Evolutionary conservation across 441 rosid species (phyloP).

Genomic region (Corymbia calophylla): DNA sequence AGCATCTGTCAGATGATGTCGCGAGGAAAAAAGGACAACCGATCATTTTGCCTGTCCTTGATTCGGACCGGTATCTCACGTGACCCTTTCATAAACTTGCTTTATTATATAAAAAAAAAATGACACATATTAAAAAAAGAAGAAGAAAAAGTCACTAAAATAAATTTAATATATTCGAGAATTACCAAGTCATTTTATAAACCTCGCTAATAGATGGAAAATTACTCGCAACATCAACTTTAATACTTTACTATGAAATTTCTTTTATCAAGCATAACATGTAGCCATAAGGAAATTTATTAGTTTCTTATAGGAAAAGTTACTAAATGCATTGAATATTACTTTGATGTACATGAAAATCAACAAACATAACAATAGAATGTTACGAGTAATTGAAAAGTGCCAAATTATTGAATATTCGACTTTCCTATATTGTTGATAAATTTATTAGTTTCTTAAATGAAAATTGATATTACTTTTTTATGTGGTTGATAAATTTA

Average conservation of each 20-base stretch:
- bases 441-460: too few species aligned
- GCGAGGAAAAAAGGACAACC: not conserved
- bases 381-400: not conserved
- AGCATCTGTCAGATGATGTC: too few species aligned
- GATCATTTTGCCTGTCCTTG: not conserved
- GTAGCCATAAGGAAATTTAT: not conserved
- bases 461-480: not conserved
- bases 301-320: not conserved
- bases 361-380: accelerated
- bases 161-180: not conserved
- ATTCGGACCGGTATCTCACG: not conserved
- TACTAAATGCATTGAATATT: not conserved
- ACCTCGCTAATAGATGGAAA: not conserved
- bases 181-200: not conserved
- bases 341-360: not conserved
- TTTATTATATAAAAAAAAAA: not conserved
- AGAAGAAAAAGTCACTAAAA: not conserved
- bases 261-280: not conserved
- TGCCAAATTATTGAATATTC: not conserved
- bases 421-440: not conserved
- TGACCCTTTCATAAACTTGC: accelerated
- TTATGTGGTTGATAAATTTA: accelerated
- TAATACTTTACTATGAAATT: not conserved
- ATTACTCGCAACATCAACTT: not conserved
- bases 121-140: accelerated